These are phyloP conservation scores for Podaxis sp. DNA, from an alignment of 768 basidiomycete species.

Conservation along the genomic window DNA sequence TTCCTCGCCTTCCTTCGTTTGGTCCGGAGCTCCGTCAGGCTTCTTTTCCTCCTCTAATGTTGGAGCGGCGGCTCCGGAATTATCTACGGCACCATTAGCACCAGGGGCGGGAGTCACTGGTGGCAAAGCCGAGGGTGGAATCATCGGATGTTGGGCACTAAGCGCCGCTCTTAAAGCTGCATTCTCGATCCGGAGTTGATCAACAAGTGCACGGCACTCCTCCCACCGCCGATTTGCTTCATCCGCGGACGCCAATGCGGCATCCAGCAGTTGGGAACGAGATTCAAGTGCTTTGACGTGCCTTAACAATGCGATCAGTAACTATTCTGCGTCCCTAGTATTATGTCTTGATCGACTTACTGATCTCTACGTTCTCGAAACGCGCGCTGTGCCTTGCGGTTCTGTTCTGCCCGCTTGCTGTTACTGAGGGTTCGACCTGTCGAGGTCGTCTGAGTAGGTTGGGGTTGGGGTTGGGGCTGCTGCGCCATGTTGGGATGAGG, in stretches of 20 bases:
- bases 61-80: background rate
- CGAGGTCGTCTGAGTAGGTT: conserved; percentile 21
- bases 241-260: conserved; percentile 82
- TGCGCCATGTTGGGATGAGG: conserved; percentile 27
- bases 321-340: background rate
- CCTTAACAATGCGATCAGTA: conserved; percentile 34
- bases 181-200: conserved; percentile 84
- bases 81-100: background rate
- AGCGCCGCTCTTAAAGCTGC: conserved; percentile 74
- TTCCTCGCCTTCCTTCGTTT: conserved; percentile 28
- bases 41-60: conserved; percentile 28
- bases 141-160: conserved; percentile 44
- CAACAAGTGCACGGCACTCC: conserved; percentile 86
- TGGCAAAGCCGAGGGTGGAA: conserved; percentile 24
- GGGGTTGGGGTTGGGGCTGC: conserved; percentile 29
- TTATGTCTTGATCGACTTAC: conserved; percentile 43
- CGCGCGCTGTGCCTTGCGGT: conserved; percentile 90
- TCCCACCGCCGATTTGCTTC: conserved; percentile 90
- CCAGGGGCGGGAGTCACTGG: conserved; percentile 12
- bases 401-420: conserved; percentile 91
- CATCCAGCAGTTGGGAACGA: conserved; percentile 81
- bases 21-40: conserved; percentile 26
- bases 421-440: conserved; percentile 64
- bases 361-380: conserved; percentile 90
- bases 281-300: conserved; percentile 88